Percentiles rank a stretch among this genome's conserved stretches.
Conservation (phyloP, 2,329 filamentous ascomycete genomes). For the Diaporthe sp. region DNA sequence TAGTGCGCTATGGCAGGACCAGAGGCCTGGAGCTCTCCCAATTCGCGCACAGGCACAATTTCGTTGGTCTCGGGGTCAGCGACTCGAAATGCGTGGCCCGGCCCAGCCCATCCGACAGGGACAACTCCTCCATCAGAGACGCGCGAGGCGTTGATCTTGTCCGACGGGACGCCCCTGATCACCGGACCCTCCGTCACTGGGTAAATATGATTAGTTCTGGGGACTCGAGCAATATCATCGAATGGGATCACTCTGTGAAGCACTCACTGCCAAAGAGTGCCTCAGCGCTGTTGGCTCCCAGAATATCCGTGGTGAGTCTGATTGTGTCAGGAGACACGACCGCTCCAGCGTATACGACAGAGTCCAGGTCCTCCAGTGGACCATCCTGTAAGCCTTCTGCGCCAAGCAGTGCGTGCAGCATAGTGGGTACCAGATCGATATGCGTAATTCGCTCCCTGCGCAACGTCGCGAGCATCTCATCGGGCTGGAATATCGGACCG, state of each 20-base stretch:
- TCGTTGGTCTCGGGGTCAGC: slow-evolving; percentile 8
- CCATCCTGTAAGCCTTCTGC: background rate
- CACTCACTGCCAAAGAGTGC: background rate
- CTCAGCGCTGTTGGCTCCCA: slow-evolving; percentile 1
- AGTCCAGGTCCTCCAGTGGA: background rate
- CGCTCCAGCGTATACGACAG: slow-evolving; percentile 3
- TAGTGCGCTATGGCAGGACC: background rate
- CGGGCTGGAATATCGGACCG: background rate
- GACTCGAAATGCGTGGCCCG: slow-evolving; percentile 1
- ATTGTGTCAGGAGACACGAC: slow-evolving; percentile 5
- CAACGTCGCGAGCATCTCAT: background rate
- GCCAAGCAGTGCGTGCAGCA: slow-evolving; percentile 12
- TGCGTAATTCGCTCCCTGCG: background rate
- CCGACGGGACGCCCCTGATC: background rate
- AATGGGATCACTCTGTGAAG: background rate
- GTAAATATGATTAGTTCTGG: background rate
- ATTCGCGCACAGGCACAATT: background rate
- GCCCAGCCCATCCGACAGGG: background rate
- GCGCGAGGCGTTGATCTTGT: background rate
- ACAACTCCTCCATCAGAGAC: background rate
- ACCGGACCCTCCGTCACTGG: slow-evolving; percentile 1
- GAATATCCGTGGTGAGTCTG: background rate
- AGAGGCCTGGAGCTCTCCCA: slow-evolving; percentile 9
- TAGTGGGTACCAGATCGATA: background rate
- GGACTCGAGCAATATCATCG: background rate